Evolutionary conservation across 1,284 basidiomycete species (phyloP).

Genomic region (Vanrija humicola): DNA sequence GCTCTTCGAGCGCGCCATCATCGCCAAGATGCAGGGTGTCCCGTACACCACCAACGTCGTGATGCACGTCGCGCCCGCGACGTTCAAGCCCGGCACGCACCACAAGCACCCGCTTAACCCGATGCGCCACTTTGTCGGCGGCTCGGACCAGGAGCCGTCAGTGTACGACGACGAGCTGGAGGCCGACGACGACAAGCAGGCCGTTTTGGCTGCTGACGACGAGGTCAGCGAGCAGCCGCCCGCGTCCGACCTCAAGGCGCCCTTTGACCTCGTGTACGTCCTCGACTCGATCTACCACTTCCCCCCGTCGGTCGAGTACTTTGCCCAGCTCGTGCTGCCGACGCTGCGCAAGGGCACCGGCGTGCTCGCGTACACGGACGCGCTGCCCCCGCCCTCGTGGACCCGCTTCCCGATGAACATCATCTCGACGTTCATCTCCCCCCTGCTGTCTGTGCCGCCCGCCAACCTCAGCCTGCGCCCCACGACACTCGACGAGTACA

Average conservation of each 20-base stretch:
- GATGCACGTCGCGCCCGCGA: conserved; percentile 19
- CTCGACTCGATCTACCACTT: conserved; percentile 73
- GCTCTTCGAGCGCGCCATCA: not conserved
- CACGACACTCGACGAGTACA: conserved; percentile 53
- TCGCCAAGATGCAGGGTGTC: conserved; percentile 23
- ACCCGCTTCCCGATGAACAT: conserved; percentile 13
- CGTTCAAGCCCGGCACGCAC: conserved; percentile 24
- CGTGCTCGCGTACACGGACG: conserved; percentile 62
- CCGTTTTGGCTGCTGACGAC: too few relatives aligned
- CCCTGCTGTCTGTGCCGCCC: conserved; percentile 52
- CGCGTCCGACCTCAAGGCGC: conserved; percentile 27
- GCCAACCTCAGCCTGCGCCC: conserved; percentile 54
- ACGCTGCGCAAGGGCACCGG: conserved; percentile 54
- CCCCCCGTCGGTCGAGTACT: conserved; percentile 54
- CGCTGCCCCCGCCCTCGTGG: conserved; percentile 43
- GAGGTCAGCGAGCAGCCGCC: not conserved
- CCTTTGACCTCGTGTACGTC: conserved; percentile 49
- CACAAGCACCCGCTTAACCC: conserved; percentile 39
- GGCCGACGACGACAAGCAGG: not conserved
- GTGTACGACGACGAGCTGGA: not conserved
- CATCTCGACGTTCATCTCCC: conserved; percentile 27
- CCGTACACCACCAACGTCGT: not conserved
- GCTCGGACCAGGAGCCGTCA: not conserved
- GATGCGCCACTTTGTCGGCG: conserved; percentile 34
- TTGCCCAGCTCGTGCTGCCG: conserved; percentile 53